A percentile compares a stretch with the other conserved stretches of the same genome.
Evolutionary conservation across 2,329 filamentous ascomycete genomes (phyloP).

Genomic region (Ophiostoma angusticollis): DNA sequence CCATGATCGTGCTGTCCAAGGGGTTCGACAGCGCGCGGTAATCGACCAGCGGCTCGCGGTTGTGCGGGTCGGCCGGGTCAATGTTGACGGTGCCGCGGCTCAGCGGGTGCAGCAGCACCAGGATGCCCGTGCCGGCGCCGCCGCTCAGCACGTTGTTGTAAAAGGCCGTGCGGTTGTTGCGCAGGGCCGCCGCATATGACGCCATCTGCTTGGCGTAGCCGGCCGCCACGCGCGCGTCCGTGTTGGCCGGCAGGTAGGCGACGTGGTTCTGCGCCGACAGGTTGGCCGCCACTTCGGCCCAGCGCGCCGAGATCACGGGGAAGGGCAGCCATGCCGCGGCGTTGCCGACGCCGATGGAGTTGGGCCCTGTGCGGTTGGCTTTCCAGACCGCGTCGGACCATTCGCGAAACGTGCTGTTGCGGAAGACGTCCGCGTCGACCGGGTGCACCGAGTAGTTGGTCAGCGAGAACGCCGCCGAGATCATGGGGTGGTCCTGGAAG

Average conservation of each 20-base stretch:
- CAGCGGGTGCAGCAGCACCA: conserved; percentile 25
- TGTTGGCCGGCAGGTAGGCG: conserved; percentile 21
- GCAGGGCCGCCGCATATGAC: conserved; percentile 17
- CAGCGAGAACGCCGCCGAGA: conserved; percentile 15
- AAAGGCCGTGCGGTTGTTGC: conserved; percentile 21
- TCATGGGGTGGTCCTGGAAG: conserved; percentile 33
- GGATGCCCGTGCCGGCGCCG: conserved; percentile 16
- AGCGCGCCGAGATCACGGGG: conserved; percentile 21
- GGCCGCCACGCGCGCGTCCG: conserved; percentile 23
- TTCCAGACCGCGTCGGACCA: conserved; percentile 16
- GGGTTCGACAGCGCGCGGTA: conserved; percentile 31
- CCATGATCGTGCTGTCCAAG: conserved; percentile 36
- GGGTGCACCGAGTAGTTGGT: conserved; percentile 14
- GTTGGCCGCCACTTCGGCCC: conserved; percentile 16
- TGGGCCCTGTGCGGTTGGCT: conserved; percentile 19
- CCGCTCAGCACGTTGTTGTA: conserved; percentile 22
- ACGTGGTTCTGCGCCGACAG: conserved; percentile 21
- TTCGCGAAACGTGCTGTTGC: conserved; percentile 18
- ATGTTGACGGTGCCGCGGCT: conserved; percentile 28
- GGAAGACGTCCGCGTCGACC: conserved; percentile 12
- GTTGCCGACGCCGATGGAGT: conserved; percentile 20
- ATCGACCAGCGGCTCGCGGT: conserved; percentile 24
- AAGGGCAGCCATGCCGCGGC: conserved; percentile 22
- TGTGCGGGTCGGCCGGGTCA: conserved; percentile 24
- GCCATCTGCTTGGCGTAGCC: conserved; percentile 26